A percentile compares a stretch with the other conserved stretches of the same genome.
Evolutionary conservation across 2,329 filamentous ascomycete species (phyloP).

Genomic region (Paradendryphiella salina): DNA sequence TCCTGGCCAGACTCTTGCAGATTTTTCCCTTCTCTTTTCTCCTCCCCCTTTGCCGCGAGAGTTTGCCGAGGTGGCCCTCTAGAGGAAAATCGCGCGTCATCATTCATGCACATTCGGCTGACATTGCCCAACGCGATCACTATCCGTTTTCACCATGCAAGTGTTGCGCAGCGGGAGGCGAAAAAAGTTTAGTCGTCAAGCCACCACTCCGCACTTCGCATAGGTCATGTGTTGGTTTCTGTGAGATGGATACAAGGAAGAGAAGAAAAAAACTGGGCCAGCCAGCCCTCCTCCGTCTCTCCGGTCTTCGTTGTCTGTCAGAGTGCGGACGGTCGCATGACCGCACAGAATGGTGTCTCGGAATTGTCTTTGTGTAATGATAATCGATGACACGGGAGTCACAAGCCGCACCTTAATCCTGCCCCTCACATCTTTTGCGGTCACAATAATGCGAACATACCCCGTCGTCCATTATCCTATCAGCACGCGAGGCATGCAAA

Average conservation of each 20-base stretch:
- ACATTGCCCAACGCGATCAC: conserved; percentile 11
- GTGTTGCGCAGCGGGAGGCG: background rate
- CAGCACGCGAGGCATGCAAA: background rate
- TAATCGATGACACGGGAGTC: conserved; percentile 14
- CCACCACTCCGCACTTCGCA: background rate
- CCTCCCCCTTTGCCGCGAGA: conserved; percentile 2
- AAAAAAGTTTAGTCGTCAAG: background rate
- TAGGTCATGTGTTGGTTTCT: background rate
- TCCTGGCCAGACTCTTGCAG: conserved; percentile 6
- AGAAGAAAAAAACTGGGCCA: background rate
- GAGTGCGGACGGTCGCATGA: conserved; percentile 21
- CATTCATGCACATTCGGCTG: conserved; percentile 8
- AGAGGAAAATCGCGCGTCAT: conserved; percentile 5
- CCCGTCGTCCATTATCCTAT: conserved; percentile 3
- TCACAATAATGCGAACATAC: conserved; percentile 3
- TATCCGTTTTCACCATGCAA: background rate
- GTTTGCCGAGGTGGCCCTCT: conserved; percentile 8
- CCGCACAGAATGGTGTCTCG: conserved; percentile 16
- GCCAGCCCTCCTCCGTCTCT: conserved; percentile 1
- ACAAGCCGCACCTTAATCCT: conserved; percentile 1
- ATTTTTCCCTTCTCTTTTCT: conserved; percentile 6
- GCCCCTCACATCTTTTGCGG: conserved; percentile 3
- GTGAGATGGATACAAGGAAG: background rate
- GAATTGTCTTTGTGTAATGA: conserved; percentile 15
- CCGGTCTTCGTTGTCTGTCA: background rate